A percentile compares a stretch with the other conserved stretches of the same genome.
Conservation (phyloP, 1,139 yeast genomes). For the Hyphopichia wangnamkhiaoensis region DNA sequence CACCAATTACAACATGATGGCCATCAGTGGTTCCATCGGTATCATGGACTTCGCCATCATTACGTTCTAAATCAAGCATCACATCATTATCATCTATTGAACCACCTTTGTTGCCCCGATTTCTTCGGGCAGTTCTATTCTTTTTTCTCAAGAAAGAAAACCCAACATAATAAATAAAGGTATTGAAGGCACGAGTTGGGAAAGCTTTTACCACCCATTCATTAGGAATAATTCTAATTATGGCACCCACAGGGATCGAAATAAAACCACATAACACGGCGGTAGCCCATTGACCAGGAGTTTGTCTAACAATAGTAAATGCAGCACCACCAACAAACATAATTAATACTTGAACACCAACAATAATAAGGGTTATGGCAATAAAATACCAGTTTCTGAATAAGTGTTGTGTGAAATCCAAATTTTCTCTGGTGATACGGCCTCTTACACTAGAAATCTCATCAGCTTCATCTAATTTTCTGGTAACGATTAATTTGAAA, state of each 20-base stretch:
- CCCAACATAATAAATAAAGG: conserved; percentile 47
- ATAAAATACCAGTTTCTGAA: conserved; percentile 82
- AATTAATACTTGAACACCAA: conserved; percentile 79
- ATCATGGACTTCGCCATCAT: conserved; percentile 13
- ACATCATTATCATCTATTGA: conserved; percentile 16
- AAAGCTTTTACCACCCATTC: conserved; percentile 66
- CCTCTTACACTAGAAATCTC: conserved; percentile 58
- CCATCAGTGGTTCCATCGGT: background rate
- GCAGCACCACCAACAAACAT: conserved; percentile 99
- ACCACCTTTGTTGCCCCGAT: background rate
- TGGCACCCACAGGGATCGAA: conserved; percentile 76
- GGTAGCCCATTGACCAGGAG: conserved; percentile 86
- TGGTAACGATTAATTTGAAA: conserved; percentile 86
- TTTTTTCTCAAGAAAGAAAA: conserved; percentile 44
- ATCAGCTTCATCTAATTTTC: conserved; percentile 89
- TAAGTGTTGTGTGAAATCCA: conserved; percentile 81
- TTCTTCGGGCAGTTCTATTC: conserved; percentile 12
- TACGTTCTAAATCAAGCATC: conserved; percentile 27
- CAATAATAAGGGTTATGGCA: conserved; percentile 69
- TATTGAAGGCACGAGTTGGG: conserved; percentile 62
- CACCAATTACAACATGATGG: background rate
- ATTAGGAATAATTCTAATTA: conserved; percentile 83
- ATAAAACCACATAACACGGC: conserved; percentile 82
- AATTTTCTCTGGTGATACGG: conserved; percentile 58
- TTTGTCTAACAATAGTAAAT: conserved; percentile 75